Conservation (phyloP, 2,329 filamentous ascomycete genomes). For the Paracoccidioides brasiliensis region DNA sequence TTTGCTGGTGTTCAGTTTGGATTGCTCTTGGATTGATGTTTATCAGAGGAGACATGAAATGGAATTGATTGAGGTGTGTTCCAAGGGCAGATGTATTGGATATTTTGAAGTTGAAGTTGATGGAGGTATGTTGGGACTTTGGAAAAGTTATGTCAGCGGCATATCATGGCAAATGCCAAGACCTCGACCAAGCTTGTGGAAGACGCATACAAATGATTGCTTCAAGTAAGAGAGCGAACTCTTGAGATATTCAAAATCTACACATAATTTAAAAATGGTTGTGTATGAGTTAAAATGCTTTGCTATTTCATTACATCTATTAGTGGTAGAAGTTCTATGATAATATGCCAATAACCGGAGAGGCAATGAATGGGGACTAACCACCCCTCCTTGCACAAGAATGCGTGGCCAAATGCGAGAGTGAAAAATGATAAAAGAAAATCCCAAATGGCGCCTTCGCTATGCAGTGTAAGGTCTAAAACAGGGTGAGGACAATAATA, state of each 20-base stretch:
- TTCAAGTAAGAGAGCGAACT: too few species aligned
- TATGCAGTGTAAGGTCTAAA: slow-evolving; percentile 2
- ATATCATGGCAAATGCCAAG: background rate
- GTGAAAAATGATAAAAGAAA: background rate
- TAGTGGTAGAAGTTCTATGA: background rate
- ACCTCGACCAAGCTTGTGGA: background rate
- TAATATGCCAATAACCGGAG: background rate
- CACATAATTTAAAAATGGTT: background rate
- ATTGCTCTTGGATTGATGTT: background rate
- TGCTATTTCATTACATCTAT: background rate
- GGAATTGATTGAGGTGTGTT: background rate
- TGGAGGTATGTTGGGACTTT: too few species aligned
- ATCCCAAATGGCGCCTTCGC: background rate
- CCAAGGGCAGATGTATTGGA: background rate
- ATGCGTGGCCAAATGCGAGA: background rate
- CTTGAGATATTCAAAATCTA: background rate
- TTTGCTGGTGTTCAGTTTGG: background rate
- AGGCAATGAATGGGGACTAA: background rate
- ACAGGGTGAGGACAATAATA: background rate
- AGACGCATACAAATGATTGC: too few species aligned
- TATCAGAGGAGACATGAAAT: background rate
- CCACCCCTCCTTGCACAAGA: background rate
- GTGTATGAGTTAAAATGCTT: background rate
- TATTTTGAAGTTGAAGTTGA: too few species aligned
- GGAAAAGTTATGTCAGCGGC: background rate